Percentiles rank a stretch among this genome's conserved stretches.
These are phyloP conservation scores for Perilla frutescens DNA, from an alignment of 257 asterid species.

Conservation along the genomic window DNA sequence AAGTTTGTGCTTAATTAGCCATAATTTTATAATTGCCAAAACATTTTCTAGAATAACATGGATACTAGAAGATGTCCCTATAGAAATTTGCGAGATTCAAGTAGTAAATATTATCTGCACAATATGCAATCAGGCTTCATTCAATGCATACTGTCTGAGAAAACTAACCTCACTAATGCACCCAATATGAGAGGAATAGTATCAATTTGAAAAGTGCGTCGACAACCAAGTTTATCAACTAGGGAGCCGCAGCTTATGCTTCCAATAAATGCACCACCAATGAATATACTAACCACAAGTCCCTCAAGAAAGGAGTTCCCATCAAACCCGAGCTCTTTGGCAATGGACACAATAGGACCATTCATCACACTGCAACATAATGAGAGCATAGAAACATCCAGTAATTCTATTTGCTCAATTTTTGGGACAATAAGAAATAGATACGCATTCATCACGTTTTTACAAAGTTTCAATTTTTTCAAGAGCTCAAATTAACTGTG, in stretches of 20 bases:
- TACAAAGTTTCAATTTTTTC: background rate
- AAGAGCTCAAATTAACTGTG: background rate
- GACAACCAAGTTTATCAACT: slow-evolving; percentile 80
- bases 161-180: slow-evolving; percentile 65
- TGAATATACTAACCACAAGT: slow-evolving; percentile 87
- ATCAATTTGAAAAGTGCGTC: slow-evolving; percentile 76
- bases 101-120: background rate
- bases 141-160: slow-evolving; percentile 9
- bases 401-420: background rate
- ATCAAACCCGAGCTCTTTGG: slow-evolving; percentile 85
- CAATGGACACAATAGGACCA: slow-evolving; percentile 84
- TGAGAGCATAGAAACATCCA: slow-evolving; percentile 23
- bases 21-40: background rate
- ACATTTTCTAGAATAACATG: background rate
- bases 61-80: background rate
- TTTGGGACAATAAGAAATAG: background rate
- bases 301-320: slow-evolving; percentile 84
- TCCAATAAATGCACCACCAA: slow-evolving; percentile 87
- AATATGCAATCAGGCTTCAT: background rate
- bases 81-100: background rate
- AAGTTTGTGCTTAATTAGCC: background rate
- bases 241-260: slow-evolving; percentile 74
- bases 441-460: slow-evolving; percentile 5
- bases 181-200: slow-evolving; percentile 86
- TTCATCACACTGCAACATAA: slow-evolving; percentile 75